phyloP scores from a whole-genome alignment of 2,329 filamentous ascomycete genomes.

The Spiromastix sp. region DNA sequence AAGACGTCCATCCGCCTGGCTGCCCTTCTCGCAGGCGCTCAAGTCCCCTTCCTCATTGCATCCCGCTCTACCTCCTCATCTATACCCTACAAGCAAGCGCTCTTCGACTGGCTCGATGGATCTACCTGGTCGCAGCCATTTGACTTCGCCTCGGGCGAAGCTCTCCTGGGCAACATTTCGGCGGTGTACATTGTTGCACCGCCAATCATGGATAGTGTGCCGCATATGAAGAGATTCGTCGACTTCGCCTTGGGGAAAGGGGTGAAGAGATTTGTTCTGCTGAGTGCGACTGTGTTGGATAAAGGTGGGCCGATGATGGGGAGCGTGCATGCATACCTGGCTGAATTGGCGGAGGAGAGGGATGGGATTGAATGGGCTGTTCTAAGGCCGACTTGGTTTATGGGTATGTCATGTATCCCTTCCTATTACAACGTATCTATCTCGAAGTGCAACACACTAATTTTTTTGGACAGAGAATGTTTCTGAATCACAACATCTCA shows the following conservation, averaged over 20 bases:
- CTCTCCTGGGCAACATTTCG: slow-evolving; percentile 15
- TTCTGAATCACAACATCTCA: slow-evolving; percentile 21
- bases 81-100: neutral
- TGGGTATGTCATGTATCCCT: slow-evolving; percentile 20
- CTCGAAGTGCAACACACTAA: neutral
- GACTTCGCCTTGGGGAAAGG: slow-evolving; percentile 29
- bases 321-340: slow-evolving; percentile 29
- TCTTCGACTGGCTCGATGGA: slow-evolving; percentile 9
- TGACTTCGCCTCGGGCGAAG: neutral
- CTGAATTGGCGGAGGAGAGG: slow-evolving; percentile 19
- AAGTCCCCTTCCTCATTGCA: slow-evolving; percentile 7
- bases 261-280: slow-evolving; percentile 36
- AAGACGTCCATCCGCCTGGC: slow-evolving; percentile 7
- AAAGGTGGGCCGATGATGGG: slow-evolving; percentile 28
- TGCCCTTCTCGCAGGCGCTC: slow-evolving; percentile 1
- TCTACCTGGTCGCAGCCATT: slow-evolving; percentile 6
- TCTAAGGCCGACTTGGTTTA: slow-evolving; percentile 41
- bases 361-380: slow-evolving; percentile 31
- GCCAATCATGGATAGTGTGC: slow-evolving; percentile 21
- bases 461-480: slow-evolving; percentile 33
- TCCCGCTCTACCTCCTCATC: slow-evolving; percentile 1
- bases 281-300: slow-evolving; percentile 29
- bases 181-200: slow-evolving; percentile 36
- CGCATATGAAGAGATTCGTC: slow-evolving; percentile 32
- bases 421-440: neutral